These are phyloP conservation scores for Lachancea cidri DNA, from an alignment of 805 yeast species.

Conservation along the genomic window DNA sequence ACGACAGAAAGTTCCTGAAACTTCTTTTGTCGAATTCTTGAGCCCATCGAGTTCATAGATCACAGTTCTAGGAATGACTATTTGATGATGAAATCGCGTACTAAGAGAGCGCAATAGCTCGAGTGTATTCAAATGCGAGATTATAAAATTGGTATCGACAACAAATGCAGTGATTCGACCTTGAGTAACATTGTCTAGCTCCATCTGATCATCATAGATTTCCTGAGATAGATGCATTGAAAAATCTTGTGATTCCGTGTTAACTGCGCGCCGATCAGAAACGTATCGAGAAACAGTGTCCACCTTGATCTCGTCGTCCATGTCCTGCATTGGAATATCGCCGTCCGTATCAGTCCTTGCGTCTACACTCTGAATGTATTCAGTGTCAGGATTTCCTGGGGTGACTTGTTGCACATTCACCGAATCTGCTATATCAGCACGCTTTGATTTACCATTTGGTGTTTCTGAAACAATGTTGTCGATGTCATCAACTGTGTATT, in stretches of 20 bases:
- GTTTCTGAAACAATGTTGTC: slow-evolving; percentile 7
- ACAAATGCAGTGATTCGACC: slow-evolving; percentile 41
- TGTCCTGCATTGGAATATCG: slow-evolving; percentile 47
- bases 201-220: slow-evolving; percentile 5
- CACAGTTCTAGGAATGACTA: slow-evolving; percentile 68
- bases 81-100: slow-evolving; percentile 40
- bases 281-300: slow-evolving; percentile 41
- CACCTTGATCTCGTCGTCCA: slow-evolving; percentile 43
- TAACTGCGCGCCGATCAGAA: slow-evolving; percentile 19
- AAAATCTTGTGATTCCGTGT: not conserved
- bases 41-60: slow-evolving; percentile 79
- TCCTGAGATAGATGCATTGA: not conserved
- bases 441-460: not conserved
- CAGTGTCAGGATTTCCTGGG: too few relatives aligned
- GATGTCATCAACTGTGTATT: slow-evolving; percentile 19
- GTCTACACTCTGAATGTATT: not conserved
- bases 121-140: slow-evolving; percentile 60
- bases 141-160: slow-evolving; percentile 77
- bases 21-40: slow-evolving; percentile 40
- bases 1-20: slow-evolving; percentile 12
- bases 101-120: slow-evolving; percentile 42
- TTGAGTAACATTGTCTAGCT: slow-evolving; percentile 3
- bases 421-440: not conserved
- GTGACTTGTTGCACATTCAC: too few relatives aligned
- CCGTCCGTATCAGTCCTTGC: slow-evolving; percentile 18